phyloP scores from a whole-genome alignment of 2,329 filamentous ascomycete genomes.

The Phoma sp. region DNA sequence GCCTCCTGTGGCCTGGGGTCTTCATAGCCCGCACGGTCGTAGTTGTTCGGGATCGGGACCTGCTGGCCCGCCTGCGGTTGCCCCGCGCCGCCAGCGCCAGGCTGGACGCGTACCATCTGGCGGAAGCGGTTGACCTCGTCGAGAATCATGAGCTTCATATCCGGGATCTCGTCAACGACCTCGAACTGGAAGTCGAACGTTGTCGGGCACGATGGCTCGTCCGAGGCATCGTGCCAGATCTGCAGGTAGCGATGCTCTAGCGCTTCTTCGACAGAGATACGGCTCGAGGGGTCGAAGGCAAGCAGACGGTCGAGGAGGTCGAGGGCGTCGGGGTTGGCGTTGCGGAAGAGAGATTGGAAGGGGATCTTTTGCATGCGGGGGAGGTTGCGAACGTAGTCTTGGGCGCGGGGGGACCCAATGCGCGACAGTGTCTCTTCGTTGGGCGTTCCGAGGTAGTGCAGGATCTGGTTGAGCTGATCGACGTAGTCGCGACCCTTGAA shows the following conservation, averaged over 20 bases:
- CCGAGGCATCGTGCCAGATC: conserved; percentile 97
- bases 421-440: conserved; percentile 92
- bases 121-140: conserved; percentile 93
- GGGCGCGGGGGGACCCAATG: conserved; percentile 92
- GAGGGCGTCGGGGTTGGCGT: conserved; percentile 93
- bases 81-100: conserved; percentile 36
- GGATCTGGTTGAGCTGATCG: conserved; percentile 98
- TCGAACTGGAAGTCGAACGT: conserved; percentile 99
- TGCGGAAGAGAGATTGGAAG: conserved; percentile 87
- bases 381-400: conserved; percentile 97
- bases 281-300: conserved; percentile 91
- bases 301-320: conserved; percentile 97
- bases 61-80: conserved; percentile 52
- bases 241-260: conserved; percentile 95
- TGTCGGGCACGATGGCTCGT: conserved; percentile 91
- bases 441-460: conserved; percentile 95
- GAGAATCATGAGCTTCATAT: conserved; percentile 97
- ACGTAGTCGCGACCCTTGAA: conserved; percentile 99
- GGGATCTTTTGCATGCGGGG: conserved; percentile 93
- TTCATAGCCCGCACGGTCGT: conserved; percentile 64
- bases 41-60: conserved; percentile 68
- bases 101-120: conserved; percentile 57
- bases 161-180: conserved; percentile 89
- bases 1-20: conserved; percentile 68
- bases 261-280: conserved; percentile 92